Percentiles rank a stretch among this genome's conserved stretches.
Conservation (phyloP, 768 basidiomycete genomes). For the Favolaschia claudopus region DNA sequence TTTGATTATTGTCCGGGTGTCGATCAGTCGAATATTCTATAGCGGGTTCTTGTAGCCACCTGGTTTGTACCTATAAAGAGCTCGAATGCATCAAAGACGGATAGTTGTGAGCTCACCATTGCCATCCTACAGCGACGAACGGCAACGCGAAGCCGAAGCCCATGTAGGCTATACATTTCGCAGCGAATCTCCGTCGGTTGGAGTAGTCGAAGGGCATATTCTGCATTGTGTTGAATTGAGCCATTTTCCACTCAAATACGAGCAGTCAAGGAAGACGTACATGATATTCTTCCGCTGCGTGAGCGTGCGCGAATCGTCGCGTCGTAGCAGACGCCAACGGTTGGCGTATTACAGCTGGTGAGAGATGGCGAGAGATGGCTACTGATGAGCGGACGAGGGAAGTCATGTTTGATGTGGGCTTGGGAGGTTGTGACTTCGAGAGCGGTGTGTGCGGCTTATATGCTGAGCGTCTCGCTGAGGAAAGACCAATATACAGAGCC, state of each 20-base stretch:
- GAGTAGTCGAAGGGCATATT: slow-evolving; percentile 31
- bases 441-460: too few relatives aligned
- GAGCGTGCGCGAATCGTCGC: slow-evolving; percentile 2
- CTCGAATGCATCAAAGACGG: neutral
- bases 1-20: too few relatives aligned
- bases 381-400: too few relatives aligned
- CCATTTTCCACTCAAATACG: too few relatives aligned
- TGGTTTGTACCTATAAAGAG: slow-evolving; percentile 18
- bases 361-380: too few relatives aligned
- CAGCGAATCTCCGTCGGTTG: slow-evolving; percentile 24
- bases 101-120: slow-evolving; percentile 20
- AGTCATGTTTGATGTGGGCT: too few relatives aligned
- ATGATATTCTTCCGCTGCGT: slow-evolving; percentile 13
- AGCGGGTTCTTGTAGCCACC: slow-evolving; percentile 27
- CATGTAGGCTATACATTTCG: slow-evolving; percentile 25
- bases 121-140: slow-evolving; percentile 33
- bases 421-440: too few relatives aligned
- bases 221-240: neutral
- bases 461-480: too few relatives aligned
- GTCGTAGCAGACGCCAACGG: too few relatives aligned
- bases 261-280: neutral
- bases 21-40: too few relatives aligned
- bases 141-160: slow-evolving; percentile 32
- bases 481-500: too few relatives aligned
- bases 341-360: too few relatives aligned